Conservation (phyloP, 257 asterid genomes). For the Petunia secreta region DNA sequence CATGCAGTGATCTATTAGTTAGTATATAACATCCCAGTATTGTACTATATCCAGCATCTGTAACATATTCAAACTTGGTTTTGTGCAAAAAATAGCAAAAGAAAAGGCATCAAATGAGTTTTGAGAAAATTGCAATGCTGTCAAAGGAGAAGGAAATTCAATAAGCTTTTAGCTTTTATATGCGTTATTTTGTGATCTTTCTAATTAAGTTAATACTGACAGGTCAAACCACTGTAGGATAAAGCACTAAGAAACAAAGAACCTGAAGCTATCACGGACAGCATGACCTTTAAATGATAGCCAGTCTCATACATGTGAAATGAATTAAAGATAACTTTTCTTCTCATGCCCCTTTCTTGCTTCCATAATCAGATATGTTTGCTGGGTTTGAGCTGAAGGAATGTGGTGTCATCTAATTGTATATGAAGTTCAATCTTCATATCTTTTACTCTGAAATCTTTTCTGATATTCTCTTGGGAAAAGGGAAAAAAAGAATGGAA, state of each 20-base stretch:
- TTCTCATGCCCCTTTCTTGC: background rate
- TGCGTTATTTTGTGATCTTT: conserved; percentile 12
- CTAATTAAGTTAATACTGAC: background rate
- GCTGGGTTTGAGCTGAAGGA: conserved; percentile 4
- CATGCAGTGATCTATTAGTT: conserved; percentile 9
- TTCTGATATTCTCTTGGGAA: background rate
- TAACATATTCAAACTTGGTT: background rate
- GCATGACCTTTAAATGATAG: background rate
- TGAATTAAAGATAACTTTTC: background rate
- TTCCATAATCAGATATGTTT: background rate
- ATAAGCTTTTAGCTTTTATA: background rate
- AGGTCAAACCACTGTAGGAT: background rate
- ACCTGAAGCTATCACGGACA: background rate
- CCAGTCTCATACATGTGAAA: conserved; percentile 1
- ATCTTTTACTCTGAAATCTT: background rate
- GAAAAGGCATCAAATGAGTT: conserved; percentile 14
- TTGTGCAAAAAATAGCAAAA: background rate
- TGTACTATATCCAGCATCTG: background rate
- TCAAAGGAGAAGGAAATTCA: background rate
- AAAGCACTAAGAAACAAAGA: background rate
- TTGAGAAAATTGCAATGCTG: conserved; percentile 7
- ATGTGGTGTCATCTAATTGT: background rate
- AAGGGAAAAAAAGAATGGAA: background rate
- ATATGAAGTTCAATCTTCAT: background rate
- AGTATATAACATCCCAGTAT: background rate